Evolutionary conservation across 768 basidiomycete genomes (phyloP).

Genomic region (Dioszegia crocea): DNA sequence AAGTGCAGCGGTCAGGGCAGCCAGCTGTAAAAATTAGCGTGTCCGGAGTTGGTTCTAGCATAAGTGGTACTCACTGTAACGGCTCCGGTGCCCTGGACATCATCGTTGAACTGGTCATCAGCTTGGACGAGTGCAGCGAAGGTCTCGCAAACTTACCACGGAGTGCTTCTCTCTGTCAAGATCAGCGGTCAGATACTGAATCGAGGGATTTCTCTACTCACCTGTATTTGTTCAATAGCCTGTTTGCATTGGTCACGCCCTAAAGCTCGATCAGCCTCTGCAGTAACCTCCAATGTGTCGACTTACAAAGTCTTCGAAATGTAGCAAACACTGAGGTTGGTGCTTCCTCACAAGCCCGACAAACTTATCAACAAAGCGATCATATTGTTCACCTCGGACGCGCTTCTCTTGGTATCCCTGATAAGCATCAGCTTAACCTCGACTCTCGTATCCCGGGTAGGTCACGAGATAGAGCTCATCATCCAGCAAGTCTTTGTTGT

Average conservation of each 20-base stretch:
- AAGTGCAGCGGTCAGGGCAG: slow-evolving; percentile 46
- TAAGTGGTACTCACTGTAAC: slow-evolving; percentile 37
- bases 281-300: neutral
- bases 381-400: slow-evolving; percentile 68
- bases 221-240: slow-evolving; percentile 56
- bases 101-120: slow-evolving; percentile 64
- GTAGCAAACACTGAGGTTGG: slow-evolving; percentile 61
- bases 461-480: slow-evolving; percentile 35
- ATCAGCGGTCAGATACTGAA: neutral
- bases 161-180: slow-evolving; percentile 22
- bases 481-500: slow-evolving; percentile 44
- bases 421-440: neutral
- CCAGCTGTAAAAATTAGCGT: slow-evolving; percentile 29
- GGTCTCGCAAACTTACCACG: slow-evolving; percentile 14
- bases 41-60: too few relatives aligned
- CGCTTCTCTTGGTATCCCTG: slow-evolving; percentile 69
- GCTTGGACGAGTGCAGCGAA: neutral
- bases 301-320: slow-evolving; percentile 75
- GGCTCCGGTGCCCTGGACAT: slow-evolving; percentile 57
- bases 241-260: slow-evolving; percentile 67
- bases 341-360: slow-evolving; percentile 72
- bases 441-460: too few relatives aligned
- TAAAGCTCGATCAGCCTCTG: slow-evolving; percentile 4
- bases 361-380: slow-evolving; percentile 75
- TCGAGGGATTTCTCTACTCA: slow-evolving; percentile 3